A percentile compares a stretch with the other conserved stretches of the same genome.
phyloP scores from a whole-genome alignment of 108 stramenopile species.

The Discostella stelligeroides region DNA sequence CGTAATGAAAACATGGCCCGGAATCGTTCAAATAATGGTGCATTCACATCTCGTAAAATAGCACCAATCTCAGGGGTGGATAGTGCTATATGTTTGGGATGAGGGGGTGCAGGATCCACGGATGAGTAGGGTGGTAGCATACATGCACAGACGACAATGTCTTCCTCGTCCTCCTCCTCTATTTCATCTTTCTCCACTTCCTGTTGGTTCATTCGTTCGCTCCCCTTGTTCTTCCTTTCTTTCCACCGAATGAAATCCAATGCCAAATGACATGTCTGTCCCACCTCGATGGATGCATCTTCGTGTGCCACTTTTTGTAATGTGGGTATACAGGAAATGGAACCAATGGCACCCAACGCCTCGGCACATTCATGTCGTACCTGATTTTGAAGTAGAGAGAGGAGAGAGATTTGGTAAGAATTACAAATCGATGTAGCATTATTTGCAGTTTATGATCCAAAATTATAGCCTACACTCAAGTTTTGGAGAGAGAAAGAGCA shows the following conservation, averaged over 20 bases:
- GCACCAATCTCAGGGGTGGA: constrained; percentile 64
- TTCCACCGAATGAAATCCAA: constrained; percentile 83
- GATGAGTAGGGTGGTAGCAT: constrained; percentile 85
- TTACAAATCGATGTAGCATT: too few relatives aligned
- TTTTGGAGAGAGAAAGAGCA: too few relatives aligned
- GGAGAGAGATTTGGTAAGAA: too few relatives aligned
- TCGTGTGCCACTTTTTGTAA: constrained; percentile 46
- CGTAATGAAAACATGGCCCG: constrained; percentile 98
- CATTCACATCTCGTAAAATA: constrained; percentile 65
- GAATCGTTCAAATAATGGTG: constrained; percentile 91
- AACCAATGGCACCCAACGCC: constrained; percentile 87
- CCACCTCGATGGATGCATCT: constrained; percentile 80
- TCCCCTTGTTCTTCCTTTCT: not conserved
- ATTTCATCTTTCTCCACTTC: constrained; percentile 14
- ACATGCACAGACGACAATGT: constrained; percentile 73
- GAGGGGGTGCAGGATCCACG: constrained; percentile 87
- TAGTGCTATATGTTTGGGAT: constrained; percentile 64
- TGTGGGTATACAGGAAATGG: constrained; percentile 37
- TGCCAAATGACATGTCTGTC: constrained; percentile 91
- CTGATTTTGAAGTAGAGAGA: too few relatives aligned
- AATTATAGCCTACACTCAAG: too few relatives aligned
- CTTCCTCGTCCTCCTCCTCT: constrained; percentile 45
- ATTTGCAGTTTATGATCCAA: too few relatives aligned
- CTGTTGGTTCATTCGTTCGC: constrained; percentile 10
- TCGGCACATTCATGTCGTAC: constrained; percentile 98